phyloP scores from a whole-genome alignment of 768 basidiomycete species.

The Mycena haematopus region DNA sequence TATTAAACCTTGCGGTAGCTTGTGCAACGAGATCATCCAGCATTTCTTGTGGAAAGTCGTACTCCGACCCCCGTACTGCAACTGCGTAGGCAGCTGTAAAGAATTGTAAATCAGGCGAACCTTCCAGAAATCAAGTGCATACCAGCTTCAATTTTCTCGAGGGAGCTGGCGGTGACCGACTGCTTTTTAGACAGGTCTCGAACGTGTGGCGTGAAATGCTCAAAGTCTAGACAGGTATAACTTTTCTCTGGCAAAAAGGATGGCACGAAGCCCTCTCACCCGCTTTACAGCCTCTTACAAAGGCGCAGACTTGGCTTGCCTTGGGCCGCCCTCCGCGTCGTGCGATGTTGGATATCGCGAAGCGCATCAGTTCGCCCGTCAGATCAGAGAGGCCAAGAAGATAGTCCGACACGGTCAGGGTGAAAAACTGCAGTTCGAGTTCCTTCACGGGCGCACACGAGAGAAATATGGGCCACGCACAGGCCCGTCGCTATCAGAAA shows the following conservation, averaged over 20 bases:
- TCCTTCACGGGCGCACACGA: background rate
- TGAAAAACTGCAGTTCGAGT: constrained; percentile 64
- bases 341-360: constrained; percentile 84
- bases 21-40: constrained; percentile 72
- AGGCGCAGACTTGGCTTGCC: constrained; percentile 68
- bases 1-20: constrained; percentile 45
- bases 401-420: constrained; percentile 82
- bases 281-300: constrained; percentile 78
- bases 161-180: constrained; percentile 80
- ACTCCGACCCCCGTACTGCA: constrained; percentile 74
- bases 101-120: constrained; percentile 16
- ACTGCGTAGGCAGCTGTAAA: constrained; percentile 73
- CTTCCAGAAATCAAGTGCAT: constrained; percentile 27
- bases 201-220: constrained; percentile 72
- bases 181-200: constrained; percentile 88
- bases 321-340: constrained; percentile 68
- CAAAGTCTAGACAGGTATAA: constrained; percentile 64
- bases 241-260: background rate
- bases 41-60: constrained; percentile 69
- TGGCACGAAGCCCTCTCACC: constrained; percentile 44
- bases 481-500: constrained; percentile 68
- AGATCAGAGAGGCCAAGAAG: constrained; percentile 92
- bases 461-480: constrained; percentile 50
- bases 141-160: constrained; percentile 97
- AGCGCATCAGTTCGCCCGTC: constrained; percentile 96